These are phyloP conservation scores for Hortiboletus campestris DNA, from an alignment of 768 basidiomycete species.

Conservation along the genomic window DNA sequence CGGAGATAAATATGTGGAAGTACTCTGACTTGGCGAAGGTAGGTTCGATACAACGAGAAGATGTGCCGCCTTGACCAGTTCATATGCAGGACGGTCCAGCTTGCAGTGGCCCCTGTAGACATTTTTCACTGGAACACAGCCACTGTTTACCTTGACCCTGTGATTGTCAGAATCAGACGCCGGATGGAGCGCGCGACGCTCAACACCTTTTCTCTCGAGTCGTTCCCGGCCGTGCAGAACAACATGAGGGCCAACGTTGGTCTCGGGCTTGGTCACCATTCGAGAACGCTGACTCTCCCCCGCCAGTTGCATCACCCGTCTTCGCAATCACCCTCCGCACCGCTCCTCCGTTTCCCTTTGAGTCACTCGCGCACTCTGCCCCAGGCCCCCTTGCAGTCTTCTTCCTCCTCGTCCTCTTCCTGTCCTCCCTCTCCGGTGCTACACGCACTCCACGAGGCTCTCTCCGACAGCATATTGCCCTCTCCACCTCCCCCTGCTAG, in stretches of 20 bases:
- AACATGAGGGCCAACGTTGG: background rate
- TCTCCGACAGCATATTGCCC: constrained; percentile 41
- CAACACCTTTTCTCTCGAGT: no score
- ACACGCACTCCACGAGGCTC: constrained; percentile 43
- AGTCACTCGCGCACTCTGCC: background rate
- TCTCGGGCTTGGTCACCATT: background rate
- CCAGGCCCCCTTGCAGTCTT: background rate
- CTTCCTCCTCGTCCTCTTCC: background rate
- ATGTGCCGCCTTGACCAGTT: constrained; percentile 9
- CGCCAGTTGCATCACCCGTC: constrained; percentile 13
- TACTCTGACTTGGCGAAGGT: constrained; percentile 40
- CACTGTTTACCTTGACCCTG: constrained; percentile 4
- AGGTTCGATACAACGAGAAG: constrained; percentile 38
- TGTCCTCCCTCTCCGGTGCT: constrained; percentile 41
- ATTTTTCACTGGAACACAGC: constrained; percentile 19
- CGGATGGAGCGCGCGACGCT: constrained; percentile 15
- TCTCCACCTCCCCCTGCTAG: constrained; percentile 43
- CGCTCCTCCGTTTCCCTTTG: constrained; percentile 19
- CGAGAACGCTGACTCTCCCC: constrained; percentile 14
- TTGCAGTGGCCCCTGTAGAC: no score
- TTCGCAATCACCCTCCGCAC: constrained; percentile 5
- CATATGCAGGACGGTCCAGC: background rate
- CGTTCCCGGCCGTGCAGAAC: background rate
- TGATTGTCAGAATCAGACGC: background rate
- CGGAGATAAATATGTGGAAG: constrained; percentile 49